Evolutionary conservation across 352 stramenopile genomes (phyloP), one percentile per base, ranked within the genome.

Genomic region (Elongisporangium undulatum): DNA sequence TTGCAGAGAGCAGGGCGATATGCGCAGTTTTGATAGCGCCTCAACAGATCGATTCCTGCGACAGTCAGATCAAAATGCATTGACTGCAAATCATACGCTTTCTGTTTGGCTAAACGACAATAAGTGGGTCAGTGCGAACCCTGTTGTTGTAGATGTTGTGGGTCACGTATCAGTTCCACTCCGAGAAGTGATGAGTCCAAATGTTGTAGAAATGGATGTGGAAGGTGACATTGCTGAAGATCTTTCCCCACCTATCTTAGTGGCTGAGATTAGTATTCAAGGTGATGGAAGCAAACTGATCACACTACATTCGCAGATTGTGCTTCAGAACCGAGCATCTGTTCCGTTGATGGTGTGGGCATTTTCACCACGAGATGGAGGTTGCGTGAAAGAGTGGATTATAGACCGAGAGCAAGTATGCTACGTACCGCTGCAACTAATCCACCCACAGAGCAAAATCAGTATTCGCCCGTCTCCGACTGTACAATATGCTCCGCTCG

Each of bases 261-360:
- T 94, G 3, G 85, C 85, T 0, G 87, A 96, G 59, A 94, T 96
- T 61, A 93, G 61, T 15, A 90, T 96, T 57, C 85, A 96, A 67
- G 82, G 80, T 0, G 87, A 96, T 56, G 87, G 87, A 6, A 96
- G 85, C 65, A 96, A 96, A 59, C 56, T 96, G 45, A 94, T 95
- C 59, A 92, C 83, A 20, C 53, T 96, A 13, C 87, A 95, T 66
- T 96, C 87, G 24, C 87, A 95, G 61, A 72, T 96, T 17, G 83
- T 95, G 26, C 63, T 96, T 7, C 82, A 92, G 64, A 96, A 96
- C 48, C 79, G 86, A 69, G 95, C 87, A 4, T 92, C 82, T 17
- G 78, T 96, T 56, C 87, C 87, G 3, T 64, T 96, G 23, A 93
- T 95, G 80, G 75, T 96, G 4, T 96, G 87, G 87, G 85, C 81